phyloP scores from a whole-genome alignment of 495 filamentous ascomycete genomes.

The Talaromyces nanjingensis region DNA sequence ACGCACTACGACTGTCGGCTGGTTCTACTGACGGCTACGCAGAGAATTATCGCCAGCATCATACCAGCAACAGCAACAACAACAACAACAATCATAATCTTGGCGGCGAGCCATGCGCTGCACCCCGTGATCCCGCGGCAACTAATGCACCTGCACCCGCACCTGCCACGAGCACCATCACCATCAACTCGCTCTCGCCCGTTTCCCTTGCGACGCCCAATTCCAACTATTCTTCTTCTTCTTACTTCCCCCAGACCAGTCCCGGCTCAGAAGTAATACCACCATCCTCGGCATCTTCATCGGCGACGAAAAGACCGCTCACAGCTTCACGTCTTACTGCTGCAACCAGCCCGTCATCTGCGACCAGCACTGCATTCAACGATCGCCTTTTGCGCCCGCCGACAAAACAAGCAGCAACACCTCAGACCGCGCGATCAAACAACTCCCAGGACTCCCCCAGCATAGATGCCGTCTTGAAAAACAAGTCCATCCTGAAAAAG shows the following conservation, averaged over 20 bases:
- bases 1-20: conserved; percentile 9
- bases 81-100: background rate
- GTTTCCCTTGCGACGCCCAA: background rate
- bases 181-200: background rate
- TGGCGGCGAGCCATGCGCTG: conserved; percentile 1
- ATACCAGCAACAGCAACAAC: background rate
- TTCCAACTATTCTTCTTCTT: background rate
- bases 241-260: background rate
- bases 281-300: background rate
- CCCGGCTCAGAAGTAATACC: background rate
- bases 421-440: background rate
- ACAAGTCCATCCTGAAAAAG: conserved; percentile 13
- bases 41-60: background rate
- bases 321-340: conserved; percentile 36
- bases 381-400: conserved; percentile 6
- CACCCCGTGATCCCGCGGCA: conserved; percentile 3
- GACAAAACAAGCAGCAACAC: conserved; percentile 1
- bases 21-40: conserved; percentile 3
- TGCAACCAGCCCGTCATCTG: conserved; percentile 25
- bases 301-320: conserved; percentile 26
- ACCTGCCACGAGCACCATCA: conserved; percentile 1
- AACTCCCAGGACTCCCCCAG: conserved; percentile 6
- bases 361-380: conserved; percentile 17
- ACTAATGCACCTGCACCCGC: background rate
- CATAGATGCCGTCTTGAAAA: conserved; percentile 11